Conservation (phyloP, 148 eudicot species). For the Rhododendron vialii region DNA sequence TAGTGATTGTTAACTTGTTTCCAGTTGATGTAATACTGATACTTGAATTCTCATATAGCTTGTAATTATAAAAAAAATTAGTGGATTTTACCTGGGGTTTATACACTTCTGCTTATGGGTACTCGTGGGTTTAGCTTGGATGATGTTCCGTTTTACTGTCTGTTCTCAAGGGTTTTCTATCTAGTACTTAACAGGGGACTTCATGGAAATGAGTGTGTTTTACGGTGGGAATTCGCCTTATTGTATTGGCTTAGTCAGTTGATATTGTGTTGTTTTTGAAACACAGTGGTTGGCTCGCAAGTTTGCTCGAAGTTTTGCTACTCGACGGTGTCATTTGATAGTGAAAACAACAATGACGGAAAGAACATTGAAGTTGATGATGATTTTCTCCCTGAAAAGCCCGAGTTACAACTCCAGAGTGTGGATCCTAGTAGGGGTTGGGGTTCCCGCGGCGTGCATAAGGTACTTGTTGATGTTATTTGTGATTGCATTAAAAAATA, state of each 20-base stretch:
- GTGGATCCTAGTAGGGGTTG: conserved; percentile 91
- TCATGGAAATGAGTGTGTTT: neutral
- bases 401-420: conserved; percentile 46
- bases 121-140: neutral
- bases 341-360: conserved; percentile 30
- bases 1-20: neutral
- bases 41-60: neutral
- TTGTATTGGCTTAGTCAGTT: neutral
- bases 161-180: neutral
- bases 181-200: conserved; percentile 9
- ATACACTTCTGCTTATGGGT: neutral
- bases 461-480: conserved; percentile 42
- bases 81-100: neutral
- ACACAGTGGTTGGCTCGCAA: conserved; percentile 42
- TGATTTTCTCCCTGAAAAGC: conserved; percentile 43
- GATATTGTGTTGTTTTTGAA: conserved; percentile 3
- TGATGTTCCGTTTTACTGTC: neutral
- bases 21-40: neutral
- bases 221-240: neutral
- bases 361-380: conserved; percentile 24
- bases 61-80: neutral
- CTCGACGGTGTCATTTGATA: conserved; percentile 49
- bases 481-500: neutral
- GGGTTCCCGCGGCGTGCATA: conserved; percentile 92
- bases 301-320: conserved; percentile 37